Evolutionary conservation across 805 yeast genomes (phyloP), one percentile per base, ranked within the genome.

Genomic region (Pichia occidentalis): DNA sequence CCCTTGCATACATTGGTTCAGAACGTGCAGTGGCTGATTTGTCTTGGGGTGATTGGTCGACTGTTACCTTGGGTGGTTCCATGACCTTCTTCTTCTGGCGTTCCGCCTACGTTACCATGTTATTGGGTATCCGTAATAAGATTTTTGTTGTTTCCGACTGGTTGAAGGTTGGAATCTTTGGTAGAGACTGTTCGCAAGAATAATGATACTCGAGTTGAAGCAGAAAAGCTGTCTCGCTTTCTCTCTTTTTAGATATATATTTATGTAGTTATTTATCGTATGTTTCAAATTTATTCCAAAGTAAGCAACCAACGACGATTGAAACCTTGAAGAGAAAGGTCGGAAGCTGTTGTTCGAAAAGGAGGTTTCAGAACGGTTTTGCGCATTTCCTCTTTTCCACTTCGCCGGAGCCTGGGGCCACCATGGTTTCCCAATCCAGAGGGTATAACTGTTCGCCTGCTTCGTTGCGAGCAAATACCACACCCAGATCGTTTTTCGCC

Each of bases 21-120:
- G 97, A 88, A 60, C 74, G 80, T 61, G 97, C 97, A 35, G 87
- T 88, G 53, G 97, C 97, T 31, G 97, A 88, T 59, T 68, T 90
- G 53, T 74, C 79, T 20, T 71, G 82, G 73, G 83, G 81, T 50
- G 81, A 78, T 54, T 82, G 86, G 75, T 77, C 82, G 41, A 80
- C 81, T 55, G 73, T 84, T 53, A 75, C 87, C 24, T 67, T 85
- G 34, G 90, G 94, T 46, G 97, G 97, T 55, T 71, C 81, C 36
- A 66, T 85, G 60, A 85, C 97, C 26, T 87, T 82, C 71, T 69
- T 85, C 60, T 84, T 88, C 74, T 88, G 97, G 97, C 81, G 94
- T 67, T 75, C 85, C 22, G 95, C 95, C 22, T 90, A 90, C 64
- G 77, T 90, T 48, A 77, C 85, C 59, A 88, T 90, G 97, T 79